Conservation (phyloP, 148 eudicot species). For the Linanthus parryae region DNA sequence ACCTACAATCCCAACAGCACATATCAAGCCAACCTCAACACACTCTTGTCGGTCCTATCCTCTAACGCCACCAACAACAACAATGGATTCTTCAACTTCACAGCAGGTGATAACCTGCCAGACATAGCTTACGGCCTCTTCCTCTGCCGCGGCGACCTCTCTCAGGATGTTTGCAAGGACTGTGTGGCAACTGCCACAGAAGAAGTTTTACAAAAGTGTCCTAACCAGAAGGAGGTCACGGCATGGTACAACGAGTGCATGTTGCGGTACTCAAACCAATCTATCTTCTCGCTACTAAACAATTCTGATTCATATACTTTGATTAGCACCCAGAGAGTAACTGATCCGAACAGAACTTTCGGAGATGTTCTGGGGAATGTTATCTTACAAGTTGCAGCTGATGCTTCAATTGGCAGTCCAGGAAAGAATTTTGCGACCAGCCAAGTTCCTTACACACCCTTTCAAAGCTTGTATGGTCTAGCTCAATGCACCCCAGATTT, state of each 20-base stretch:
- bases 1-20: background rate
- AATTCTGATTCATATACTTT: background rate
- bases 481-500: conserved; percentile 41
- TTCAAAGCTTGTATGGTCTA: conserved; percentile 12
- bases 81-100: background rate
- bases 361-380: background rate
- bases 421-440: conserved; percentile 17
- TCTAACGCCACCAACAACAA: conserved; percentile 1
- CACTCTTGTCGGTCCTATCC: conserved; percentile 10
- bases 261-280: conserved; percentile 16
- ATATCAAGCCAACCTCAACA: conserved; percentile 6
- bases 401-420: background rate
- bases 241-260: conserved; percentile 24
- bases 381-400: background rate
- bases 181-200: conserved; percentile 18
- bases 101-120: background rate
- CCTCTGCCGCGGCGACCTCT: conserved; percentile 23
- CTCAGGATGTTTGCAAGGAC: conserved; percentile 7
- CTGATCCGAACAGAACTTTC: background rate
- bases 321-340: background rate
- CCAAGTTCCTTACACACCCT: conserved; percentile 3
- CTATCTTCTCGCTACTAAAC: background rate
- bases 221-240: conserved; percentile 3
- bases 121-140: conserved; percentile 20
- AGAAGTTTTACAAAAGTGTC: background rate